Evolutionary conservation across 2,329 filamentous ascomycete species (phyloP).

Genomic region (Verticillium longisporum): DNA sequence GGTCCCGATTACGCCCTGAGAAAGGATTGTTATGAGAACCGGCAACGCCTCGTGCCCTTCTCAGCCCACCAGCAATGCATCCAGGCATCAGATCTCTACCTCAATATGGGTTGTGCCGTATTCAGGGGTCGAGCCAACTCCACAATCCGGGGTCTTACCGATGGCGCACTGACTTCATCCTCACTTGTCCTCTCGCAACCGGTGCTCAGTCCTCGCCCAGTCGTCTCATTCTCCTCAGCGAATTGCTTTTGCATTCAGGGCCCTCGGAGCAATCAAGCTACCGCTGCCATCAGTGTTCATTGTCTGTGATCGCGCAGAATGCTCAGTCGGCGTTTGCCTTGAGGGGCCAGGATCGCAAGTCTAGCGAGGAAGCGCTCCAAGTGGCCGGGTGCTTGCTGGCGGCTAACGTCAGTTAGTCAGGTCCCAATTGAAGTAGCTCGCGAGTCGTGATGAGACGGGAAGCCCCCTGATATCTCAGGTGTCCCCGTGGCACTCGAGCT

Average conservation of each 20-base stretch:
- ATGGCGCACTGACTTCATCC: neutral
- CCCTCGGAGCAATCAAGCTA: neutral
- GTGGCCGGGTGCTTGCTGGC: too few species aligned
- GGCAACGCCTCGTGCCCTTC: too few species aligned
- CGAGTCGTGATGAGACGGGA: neutral
- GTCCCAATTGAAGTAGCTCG: neutral
- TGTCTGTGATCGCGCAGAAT: neutral
- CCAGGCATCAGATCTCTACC: neutral
- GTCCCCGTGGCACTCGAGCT: neutral
- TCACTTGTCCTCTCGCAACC: neutral
- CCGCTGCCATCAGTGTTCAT: too few species aligned
- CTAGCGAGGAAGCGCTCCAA: too few species aligned
- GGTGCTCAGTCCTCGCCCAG: neutral
- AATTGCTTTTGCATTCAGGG: neutral
- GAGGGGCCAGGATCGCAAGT: too few species aligned
- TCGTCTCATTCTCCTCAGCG: neutral
- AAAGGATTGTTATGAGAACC: too few species aligned
- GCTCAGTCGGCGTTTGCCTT: neutral
- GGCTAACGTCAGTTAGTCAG: neutral
- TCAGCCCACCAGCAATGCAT: neutral
- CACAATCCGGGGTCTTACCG: neutral
- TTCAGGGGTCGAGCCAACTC: neutral
- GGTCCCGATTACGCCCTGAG: too few species aligned
- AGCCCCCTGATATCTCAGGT: neutral
- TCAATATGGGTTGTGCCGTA: neutral